Evolutionary conservation across 2,329 filamentous ascomycete species (phyloP), one percentile per base, ranked within the genome.

Genomic region (Colletotrichum spinosum): DNA sequence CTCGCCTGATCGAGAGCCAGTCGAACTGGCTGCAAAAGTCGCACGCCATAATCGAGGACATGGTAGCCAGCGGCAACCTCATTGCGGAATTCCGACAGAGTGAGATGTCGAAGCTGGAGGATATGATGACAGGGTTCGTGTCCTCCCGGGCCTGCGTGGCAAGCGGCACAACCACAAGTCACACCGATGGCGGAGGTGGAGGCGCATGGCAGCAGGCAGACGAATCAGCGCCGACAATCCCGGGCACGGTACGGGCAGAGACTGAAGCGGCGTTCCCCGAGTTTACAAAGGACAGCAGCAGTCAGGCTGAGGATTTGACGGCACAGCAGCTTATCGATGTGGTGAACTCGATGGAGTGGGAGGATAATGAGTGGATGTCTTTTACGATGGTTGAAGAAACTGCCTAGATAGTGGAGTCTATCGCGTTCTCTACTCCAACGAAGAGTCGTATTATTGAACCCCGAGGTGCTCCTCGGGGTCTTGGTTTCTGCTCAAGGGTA

Each of bases 21-120:
- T 68, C 69, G 0, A 60, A 69, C 0, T 84, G 80, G 77, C 69
- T 83, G 0, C 75, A 80, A 1, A 81, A 79, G 45, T 77, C 80
- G 0, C 79, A 80, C 35, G 63, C 69, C 1, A 77, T 85, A 6
- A 74, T 85, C 4, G 80, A 83, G 17, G 81, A 82, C 9, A 84
- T 85, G 73, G 73, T 79, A 3, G 72, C 74, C 1, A 77, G 77
- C 48, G 82, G 83, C 0, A 85, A 84, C 42, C 72, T 79, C 2
- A 78, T 84, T 8, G 83, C 84, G 0, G 74, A 74, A 3, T 80
- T 81, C 46, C 76, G 80, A 8, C 75, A 78, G 48, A 75, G 75
- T 1, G 84, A 86, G 66, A 72, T 86, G 2, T 76, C 80, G 44
- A 80, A 82, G 54, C 71, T 85, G 1, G 77, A 80, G 9, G 75